phyloP scores from a whole-genome alignment of 352 stramenopile genomes.

The Globisporangium recalcitrans region DNA sequence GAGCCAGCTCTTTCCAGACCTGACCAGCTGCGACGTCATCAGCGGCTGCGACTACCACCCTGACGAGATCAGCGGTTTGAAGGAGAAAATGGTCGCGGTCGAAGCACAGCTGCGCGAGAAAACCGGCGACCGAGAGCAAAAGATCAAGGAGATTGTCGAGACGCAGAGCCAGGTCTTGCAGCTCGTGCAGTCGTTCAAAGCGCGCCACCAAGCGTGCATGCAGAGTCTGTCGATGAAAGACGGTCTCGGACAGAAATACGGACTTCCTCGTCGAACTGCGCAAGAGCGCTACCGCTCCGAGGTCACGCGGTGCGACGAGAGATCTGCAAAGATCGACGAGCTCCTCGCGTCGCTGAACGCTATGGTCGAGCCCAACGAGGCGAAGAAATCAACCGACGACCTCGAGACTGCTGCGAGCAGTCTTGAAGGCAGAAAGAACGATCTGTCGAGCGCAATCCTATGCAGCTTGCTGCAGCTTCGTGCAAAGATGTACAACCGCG shows the following conservation, averaged over 20 bases:
- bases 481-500: slow-evolving; percentile 50
- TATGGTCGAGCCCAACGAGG: slow-evolving; percentile 24
- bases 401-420: not conserved
- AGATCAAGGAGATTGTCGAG: slow-evolving; percentile 31
- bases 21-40: slow-evolving; percentile 55
- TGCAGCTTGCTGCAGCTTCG: slow-evolving; percentile 46
- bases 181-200: slow-evolving; percentile 51
- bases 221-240: slow-evolving; percentile 85
- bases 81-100: slow-evolving; percentile 31
- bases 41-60: slow-evolving; percentile 83
- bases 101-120: slow-evolving; percentile 33
- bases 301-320: slow-evolving; percentile 71
- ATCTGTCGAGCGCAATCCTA: slow-evolving; percentile 25
- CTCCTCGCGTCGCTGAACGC: slow-evolving; percentile 51
- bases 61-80: slow-evolving; percentile 52
- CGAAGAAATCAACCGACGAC: not conserved
- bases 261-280: slow-evolving; percentile 70
- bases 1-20: slow-evolving; percentile 54
- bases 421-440: not conserved
- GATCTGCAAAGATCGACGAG: slow-evolving; percentile 53
- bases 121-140: slow-evolving; percentile 30
- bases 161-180: slow-evolving; percentile 28
- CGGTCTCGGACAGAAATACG: slow-evolving; percentile 87
- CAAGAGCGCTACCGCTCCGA: slow-evolving; percentile 84
- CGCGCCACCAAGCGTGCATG: slow-evolving; percentile 59